Evolutionary conservation across 2,329 filamentous ascomycete species (phyloP).

Genomic region (Alternaria solani): DNA sequence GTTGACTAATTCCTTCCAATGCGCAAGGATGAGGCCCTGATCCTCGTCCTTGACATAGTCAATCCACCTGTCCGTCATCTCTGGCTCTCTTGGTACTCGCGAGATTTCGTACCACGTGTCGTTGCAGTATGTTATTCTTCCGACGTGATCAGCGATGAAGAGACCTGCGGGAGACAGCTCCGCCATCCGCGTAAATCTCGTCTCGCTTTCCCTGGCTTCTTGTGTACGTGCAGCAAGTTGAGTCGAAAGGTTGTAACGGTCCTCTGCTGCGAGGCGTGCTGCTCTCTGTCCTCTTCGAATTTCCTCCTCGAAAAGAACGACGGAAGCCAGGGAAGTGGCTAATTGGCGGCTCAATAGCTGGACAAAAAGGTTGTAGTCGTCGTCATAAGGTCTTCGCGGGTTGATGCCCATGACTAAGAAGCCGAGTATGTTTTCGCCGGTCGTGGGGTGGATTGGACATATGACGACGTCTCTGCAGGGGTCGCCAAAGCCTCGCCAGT

Average conservation of each 20-base stretch:
- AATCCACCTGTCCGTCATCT: conserved; percentile 73
- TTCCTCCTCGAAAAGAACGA: conserved; percentile 84
- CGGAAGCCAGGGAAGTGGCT: conserved; percentile 80
- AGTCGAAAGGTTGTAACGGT: conserved; percentile 78
- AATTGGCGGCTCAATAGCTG: conserved; percentile 77
- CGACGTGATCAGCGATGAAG: conserved; percentile 78
- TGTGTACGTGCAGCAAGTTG: conserved; percentile 71
- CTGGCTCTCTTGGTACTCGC: conserved; percentile 66
- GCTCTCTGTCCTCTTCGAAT: conserved; percentile 77
- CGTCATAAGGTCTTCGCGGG: conserved; percentile 78
- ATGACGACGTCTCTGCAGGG: conserved; percentile 75
- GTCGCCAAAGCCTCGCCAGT: conserved; percentile 76
- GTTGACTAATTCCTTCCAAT: conserved; percentile 70
- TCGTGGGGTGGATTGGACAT: conserved; percentile 80
- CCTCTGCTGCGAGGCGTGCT: conserved; percentile 76
- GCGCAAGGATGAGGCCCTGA: conserved; percentile 62
- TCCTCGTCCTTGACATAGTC: conserved; percentile 75
- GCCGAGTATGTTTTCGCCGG: conserved; percentile 75
- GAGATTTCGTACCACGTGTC: conserved; percentile 78
- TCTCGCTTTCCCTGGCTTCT: conserved; percentile 69
- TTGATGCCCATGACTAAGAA: conserved; percentile 83
- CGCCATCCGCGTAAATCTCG: conserved; percentile 83
- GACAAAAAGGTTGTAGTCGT: conserved; percentile 81
- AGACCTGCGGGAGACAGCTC: conserved; percentile 85
- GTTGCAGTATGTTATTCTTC: conserved; percentile 80